Conservation (phyloP, 352 stramenopile genomes). For the Globisporangium splendens region DNA sequence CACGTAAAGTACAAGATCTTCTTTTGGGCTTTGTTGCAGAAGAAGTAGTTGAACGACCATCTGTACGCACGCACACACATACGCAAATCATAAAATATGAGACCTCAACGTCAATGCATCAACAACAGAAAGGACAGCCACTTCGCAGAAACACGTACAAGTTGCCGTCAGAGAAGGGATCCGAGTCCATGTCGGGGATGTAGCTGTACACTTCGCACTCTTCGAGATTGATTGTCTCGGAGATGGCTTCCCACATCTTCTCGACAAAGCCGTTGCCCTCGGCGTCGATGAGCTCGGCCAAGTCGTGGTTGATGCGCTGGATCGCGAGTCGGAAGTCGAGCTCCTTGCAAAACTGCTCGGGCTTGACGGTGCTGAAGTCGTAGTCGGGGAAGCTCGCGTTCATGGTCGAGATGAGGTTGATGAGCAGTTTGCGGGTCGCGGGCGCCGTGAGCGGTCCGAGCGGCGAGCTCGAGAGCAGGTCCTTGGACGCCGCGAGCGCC, state of each 20-base stretch:
- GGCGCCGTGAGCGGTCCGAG: slow-evolving; percentile 73
- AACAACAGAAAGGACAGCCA: not conserved
- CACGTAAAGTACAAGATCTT: slow-evolving; percentile 94
- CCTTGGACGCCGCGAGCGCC: slow-evolving; percentile 27
- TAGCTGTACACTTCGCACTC: slow-evolving; percentile 93
- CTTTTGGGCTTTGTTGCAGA: slow-evolving; percentile 92
- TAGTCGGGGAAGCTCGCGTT: slow-evolving; percentile 93
- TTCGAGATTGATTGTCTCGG: slow-evolving; percentile 81
- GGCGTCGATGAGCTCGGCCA: slow-evolving; percentile 92
- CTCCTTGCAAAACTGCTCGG: slow-evolving; percentile 90
- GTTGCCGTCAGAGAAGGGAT: slow-evolving; percentile 90
- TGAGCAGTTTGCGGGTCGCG: slow-evolving; percentile 85
- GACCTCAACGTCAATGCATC: not conserved
- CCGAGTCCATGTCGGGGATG: slow-evolving; percentile 91
- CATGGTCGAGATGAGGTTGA: slow-evolving; percentile 94
- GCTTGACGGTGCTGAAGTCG: slow-evolving; percentile 87
- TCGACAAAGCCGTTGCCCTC: slow-evolving; percentile 98
- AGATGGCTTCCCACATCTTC: slow-evolving; percentile 94
- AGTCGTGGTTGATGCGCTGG: slow-evolving; percentile 86
- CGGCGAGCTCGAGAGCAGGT: slow-evolving; percentile 65
- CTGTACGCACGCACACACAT: slow-evolving; percentile 15
- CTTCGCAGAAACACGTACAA: slow-evolving; percentile 40
- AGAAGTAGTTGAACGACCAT: slow-evolving; percentile 96
- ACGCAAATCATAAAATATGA: not conserved
- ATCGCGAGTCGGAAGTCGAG: slow-evolving; percentile 81